phyloP scores from a whole-genome alignment of 106 monocot genomes.

The Dendrobium nobile region DNA sequence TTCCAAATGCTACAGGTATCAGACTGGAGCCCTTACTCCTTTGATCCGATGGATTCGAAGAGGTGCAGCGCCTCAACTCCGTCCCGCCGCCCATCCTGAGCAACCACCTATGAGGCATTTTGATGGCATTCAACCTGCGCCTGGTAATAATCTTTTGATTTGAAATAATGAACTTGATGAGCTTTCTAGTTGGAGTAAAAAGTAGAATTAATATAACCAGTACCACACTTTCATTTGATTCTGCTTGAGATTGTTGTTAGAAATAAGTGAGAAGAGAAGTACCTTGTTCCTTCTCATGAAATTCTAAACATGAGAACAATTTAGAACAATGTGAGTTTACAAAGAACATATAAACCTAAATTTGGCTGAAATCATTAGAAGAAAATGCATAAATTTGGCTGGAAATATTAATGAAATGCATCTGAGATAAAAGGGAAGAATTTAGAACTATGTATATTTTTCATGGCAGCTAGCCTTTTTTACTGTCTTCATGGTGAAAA shows the following conservation, averaged over 20 bases:
- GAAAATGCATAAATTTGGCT: not conserved
- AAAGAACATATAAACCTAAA: not conserved
- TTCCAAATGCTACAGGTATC: slow-evolving; percentile 49
- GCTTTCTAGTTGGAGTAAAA: not conserved
- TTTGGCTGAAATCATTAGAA: not conserved
- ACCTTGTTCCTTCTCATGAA: no score
- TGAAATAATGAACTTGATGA: not conserved
- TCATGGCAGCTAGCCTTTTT: no score
- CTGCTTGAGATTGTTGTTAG: not conserved
- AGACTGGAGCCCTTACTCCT: slow-evolving; percentile 80
- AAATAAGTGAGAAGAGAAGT: not conserved
- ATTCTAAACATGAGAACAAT: not conserved
- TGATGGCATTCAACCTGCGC: slow-evolving; percentile 28
- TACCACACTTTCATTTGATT: not conserved
- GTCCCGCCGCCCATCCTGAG: slow-evolving; percentile 27
- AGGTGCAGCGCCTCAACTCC: slow-evolving; percentile 31
- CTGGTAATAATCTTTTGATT: slow-evolving; percentile 22
- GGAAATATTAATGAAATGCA: not conserved
- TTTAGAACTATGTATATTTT: no score
- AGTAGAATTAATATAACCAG: not conserved
- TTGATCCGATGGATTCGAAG: slow-evolving; percentile 56
- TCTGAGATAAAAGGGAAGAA: not conserved
- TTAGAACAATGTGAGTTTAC: not conserved
- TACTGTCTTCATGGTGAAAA: no score
- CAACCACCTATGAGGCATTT: not conserved